These are phyloP conservation scores for Mortierella sp. DNA, from an alignment of 371 early-diverging fungal genomes.

Conservation along the genomic window DNA sequence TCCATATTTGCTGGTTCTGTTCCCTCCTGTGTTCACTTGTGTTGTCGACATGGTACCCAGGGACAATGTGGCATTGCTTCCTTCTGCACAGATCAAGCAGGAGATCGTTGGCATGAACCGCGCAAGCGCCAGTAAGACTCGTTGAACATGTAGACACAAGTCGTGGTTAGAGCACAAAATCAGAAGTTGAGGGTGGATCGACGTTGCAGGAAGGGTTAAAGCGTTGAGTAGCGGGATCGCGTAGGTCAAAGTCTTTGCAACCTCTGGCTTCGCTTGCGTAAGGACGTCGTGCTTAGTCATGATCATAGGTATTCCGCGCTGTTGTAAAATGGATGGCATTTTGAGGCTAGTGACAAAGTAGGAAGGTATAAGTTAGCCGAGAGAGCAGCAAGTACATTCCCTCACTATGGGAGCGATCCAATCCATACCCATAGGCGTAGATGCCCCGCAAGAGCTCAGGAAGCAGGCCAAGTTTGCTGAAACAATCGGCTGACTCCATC, in stretches of 20 bases:
- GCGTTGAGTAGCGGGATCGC: slow-evolving; percentile 42
- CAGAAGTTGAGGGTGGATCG: slow-evolving; percentile 48
- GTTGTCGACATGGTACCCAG: slow-evolving; percentile 47
- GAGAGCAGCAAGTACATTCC: neutral
- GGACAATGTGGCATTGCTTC: slow-evolving; percentile 42
- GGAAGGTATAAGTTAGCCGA: neutral
- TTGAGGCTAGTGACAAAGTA: slow-evolving; percentile 21
- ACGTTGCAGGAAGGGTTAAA: slow-evolving; percentile 46
- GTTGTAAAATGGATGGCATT: slow-evolving; percentile 49
- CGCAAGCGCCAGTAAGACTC: slow-evolving; percentile 44
- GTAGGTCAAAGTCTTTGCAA: slow-evolving; percentile 49
- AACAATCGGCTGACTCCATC: slow-evolving; percentile 41
- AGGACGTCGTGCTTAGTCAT: slow-evolving; percentile 49
- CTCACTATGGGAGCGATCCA: no score
- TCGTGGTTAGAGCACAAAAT: slow-evolving; percentile 53
- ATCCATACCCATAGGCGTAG: slow-evolving; percentile 40
- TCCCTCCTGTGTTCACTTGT: slow-evolving; percentile 29
- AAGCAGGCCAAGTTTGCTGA: slow-evolving; percentile 39
- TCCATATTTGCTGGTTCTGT: slow-evolving; percentile 8
- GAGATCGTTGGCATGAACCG: slow-evolving; percentile 54
- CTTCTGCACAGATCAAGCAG: slow-evolving; percentile 48
- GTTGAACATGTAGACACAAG: slow-evolving; percentile 46
- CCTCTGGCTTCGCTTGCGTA: slow-evolving; percentile 49
- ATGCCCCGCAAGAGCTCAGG: slow-evolving; percentile 50
- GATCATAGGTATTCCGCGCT: slow-evolving; percentile 54